Evolutionary conservation across 345 rosid species (phyloP).

Genomic region (Triadica sebifera): DNA sequence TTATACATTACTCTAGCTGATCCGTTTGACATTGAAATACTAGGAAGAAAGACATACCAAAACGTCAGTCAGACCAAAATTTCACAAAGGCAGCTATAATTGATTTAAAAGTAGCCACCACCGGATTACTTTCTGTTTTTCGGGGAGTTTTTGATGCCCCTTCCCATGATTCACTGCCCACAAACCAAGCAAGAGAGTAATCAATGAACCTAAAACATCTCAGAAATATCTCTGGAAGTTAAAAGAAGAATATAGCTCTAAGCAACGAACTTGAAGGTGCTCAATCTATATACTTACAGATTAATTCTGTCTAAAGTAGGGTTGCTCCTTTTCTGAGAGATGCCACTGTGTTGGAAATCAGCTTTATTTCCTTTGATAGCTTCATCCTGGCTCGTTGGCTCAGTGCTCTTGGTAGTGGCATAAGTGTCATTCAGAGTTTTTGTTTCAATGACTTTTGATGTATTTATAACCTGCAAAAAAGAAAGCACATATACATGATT

Average conservation of each 20-base stretch:
- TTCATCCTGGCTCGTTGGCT: conserved; percentile 21
- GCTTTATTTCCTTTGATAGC: conserved; percentile 22
- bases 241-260: not conserved
- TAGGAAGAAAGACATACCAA: not conserved
- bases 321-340: conserved; percentile 35
- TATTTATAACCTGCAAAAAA: conserved; percentile 42
- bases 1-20: conserved; percentile 4
- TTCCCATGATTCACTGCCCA: conserved; percentile 78
- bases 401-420: conserved; percentile 5
- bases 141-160: conserved; percentile 34
- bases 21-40: too few species aligned
- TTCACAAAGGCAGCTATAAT: conserved; percentile 57
- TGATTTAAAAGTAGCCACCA: conserved; percentile 50
- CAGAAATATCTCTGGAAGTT: not conserved
- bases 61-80: conserved; percentile 68
- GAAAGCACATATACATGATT: too few species aligned
- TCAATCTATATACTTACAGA: conserved; percentile 49
- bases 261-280: not conserved
- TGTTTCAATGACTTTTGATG: conserved; percentile 16
- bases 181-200: conserved; percentile 4
- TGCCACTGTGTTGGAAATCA: conserved; percentile 29
- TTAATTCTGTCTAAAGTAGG: conserved; percentile 63
- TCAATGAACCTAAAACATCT: not conserved
- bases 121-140: conserved; percentile 44
- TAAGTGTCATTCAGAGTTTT: conserved; percentile 12